Conservation (phyloP, 352 stramenopile species). For the Globisporangium canariense region DNA sequence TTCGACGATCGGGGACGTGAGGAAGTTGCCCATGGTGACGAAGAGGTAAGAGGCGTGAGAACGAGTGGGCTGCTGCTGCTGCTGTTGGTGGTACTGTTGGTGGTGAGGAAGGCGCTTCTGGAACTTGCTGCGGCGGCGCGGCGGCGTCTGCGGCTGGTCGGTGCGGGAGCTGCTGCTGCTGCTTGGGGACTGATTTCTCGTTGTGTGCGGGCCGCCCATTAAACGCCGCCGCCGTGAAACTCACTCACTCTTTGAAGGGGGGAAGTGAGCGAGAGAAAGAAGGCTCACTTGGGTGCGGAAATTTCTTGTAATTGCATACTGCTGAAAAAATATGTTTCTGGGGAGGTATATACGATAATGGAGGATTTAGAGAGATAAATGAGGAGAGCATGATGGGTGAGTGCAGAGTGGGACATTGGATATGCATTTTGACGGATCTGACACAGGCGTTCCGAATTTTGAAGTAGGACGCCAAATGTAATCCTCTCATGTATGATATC, state of each 20-base stretch:
- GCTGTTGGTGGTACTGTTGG: not conserved
- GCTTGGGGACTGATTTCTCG: conserved; percentile 1
- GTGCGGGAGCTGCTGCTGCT: not conserved
- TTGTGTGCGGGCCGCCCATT: conserved; percentile 30
- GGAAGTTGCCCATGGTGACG: conserved; percentile 73
- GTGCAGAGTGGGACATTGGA: not conserved
- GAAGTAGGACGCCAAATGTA: too few relatives aligned
- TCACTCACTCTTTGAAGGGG: not conserved
- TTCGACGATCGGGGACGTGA: conserved; percentile 68
- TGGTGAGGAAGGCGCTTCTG: conserved; percentile 3
- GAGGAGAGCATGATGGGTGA: not conserved
- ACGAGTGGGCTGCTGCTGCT: not conserved
- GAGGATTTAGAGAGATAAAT: not conserved
- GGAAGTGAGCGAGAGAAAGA: not conserved
- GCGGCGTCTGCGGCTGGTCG: not conserved
- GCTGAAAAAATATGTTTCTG: not conserved
- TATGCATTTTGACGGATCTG: not conserved
- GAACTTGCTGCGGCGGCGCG: conserved; percentile 11
- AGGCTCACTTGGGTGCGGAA: conserved; percentile 2
- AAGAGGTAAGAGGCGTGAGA: not conserved
- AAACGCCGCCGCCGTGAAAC: not conserved
- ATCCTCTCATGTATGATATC: too few relatives aligned
- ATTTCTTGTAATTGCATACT: not conserved
- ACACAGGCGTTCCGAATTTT: not conserved
- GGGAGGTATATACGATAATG: not conserved